Percentiles rank a stretch among this genome's conserved stretches.
phyloP scores from a whole-genome alignment of 2,329 filamentous ascomycete genomes.

The Colletotrichum viniferum region DNA sequence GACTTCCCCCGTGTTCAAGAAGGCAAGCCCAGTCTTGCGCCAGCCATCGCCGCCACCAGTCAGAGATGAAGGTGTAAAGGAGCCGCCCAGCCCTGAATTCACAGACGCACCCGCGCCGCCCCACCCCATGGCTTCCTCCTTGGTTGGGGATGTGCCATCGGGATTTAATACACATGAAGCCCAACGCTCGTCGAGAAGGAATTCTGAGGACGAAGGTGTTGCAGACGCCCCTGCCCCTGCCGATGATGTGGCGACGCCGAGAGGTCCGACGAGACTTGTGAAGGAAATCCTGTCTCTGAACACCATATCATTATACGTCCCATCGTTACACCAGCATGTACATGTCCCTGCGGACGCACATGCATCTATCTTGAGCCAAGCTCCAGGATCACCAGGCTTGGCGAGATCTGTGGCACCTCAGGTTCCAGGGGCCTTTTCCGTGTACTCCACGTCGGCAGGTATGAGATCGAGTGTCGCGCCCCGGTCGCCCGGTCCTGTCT shows the following conservation, averaged over 20 bases:
- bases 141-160: constrained; percentile 16
- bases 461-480: constrained; percentile 4
- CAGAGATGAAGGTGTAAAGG: background rate
- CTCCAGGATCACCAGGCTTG: constrained; percentile 31
- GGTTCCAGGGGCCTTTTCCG: constrained; percentile 66
- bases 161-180: background rate
- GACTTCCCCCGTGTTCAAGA: background rate
- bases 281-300: constrained; percentile 58
- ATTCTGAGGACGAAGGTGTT: background rate
- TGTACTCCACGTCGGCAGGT: constrained; percentile 33
- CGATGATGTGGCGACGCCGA: constrained; percentile 54
- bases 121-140: constrained; percentile 5
- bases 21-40: background rate
- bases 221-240: constrained; percentile 15
- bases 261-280: constrained; percentile 56
- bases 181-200: background rate
- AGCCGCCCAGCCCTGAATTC: background rate
- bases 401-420: constrained; percentile 50
- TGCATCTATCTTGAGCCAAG: constrained; percentile 31
- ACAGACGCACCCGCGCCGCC: background rate
- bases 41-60: background rate
- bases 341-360: constrained; percentile 35
- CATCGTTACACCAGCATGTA: constrained; percentile 52
- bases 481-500: background rate
- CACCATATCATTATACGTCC: constrained; percentile 59